Evolutionary conservation across 805 yeast genomes (phyloP).

Genomic region (Candida glaebosa): DNA sequence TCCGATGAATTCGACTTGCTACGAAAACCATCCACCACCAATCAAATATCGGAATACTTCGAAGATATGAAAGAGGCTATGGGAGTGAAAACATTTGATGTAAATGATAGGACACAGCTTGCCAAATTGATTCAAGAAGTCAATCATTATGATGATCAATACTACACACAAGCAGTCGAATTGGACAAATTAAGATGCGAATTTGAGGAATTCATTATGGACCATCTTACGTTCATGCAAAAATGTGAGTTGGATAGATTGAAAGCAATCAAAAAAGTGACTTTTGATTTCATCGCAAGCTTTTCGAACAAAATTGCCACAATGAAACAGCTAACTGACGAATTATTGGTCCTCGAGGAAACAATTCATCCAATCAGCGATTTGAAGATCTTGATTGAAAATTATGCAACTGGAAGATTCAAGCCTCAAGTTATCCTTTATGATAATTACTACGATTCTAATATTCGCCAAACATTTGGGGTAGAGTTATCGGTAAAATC

Average conservation of each 20-base stretch:
- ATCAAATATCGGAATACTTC: conserved; percentile 27
- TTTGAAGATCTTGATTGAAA: conserved; percentile 60
- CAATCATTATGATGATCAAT: conserved; percentile 51
- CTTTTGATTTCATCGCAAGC: conserved; percentile 67
- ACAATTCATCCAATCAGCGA: conserved; percentile 69
- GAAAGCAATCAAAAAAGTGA: conserved; percentile 70
- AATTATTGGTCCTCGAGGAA: conserved; percentile 62
- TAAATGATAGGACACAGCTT: conserved; percentile 49
- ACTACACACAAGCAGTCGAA: conserved; percentile 48
- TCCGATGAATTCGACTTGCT: conserved; percentile 7
- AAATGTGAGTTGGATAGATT: conserved; percentile 78
- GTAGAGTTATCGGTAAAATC: conserved; percentile 70
- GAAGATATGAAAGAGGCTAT: conserved; percentile 45
- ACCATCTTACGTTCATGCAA: conserved; percentile 74
- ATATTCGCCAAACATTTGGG: conserved; percentile 71
- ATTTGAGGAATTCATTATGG: conserved; percentile 68
- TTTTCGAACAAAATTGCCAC: conserved; percentile 58
- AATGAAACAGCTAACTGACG: conserved; percentile 57
- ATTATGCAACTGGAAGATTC: conserved; percentile 71
- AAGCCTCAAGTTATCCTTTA: conserved; percentile 69
- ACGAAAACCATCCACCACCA: conserved; percentile 4
- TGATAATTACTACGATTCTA: conserved; percentile 75
- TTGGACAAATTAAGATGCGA: conserved; percentile 69
- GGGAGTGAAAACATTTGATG: conserved; percentile 40
- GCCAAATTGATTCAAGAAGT: conserved; percentile 56